Conservation (phyloP, 345 rosid genomes). For the Sonneratia alba region DNA sequence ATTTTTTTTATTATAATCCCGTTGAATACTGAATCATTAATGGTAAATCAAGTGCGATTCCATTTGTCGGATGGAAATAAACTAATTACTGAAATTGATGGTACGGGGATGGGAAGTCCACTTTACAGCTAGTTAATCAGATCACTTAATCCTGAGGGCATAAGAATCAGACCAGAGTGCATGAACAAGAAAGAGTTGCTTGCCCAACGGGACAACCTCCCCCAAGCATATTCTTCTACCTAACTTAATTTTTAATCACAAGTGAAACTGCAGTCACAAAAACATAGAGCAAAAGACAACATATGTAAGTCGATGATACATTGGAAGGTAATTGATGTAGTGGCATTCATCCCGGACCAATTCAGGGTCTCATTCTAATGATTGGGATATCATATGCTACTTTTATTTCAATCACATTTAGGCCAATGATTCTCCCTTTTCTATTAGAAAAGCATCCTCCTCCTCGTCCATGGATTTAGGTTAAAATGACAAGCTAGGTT, state of each 20-base stretch:
- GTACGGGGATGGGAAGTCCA: not conserved
- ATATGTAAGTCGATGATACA: too few species aligned
- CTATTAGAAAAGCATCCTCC: too few species aligned
- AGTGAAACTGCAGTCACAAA: not conserved
- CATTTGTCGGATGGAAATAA: not conserved
- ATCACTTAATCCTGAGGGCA: not conserved
- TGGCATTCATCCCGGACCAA: too few species aligned
- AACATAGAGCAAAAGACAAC: not conserved
- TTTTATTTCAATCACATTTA: too few species aligned
- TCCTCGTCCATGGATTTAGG: too few species aligned
- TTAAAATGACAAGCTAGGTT: too few species aligned
- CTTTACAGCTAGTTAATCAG: conserved; percentile 5
- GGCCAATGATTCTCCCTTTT: too few species aligned
- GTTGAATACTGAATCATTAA: too few species aligned
- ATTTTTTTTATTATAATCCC: too few species aligned
- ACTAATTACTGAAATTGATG: too few species aligned
- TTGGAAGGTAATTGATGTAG: not conserved
- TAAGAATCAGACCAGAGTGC: not conserved
- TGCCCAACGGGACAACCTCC: not conserved
- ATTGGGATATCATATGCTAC: too few species aligned
- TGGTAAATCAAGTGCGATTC: not conserved
- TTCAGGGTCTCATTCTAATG: too few species aligned
- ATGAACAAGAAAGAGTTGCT: not conserved
- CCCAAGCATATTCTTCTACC: not conserved
- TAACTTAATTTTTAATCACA: not conserved